Base-by-base conservation (phyloP, 2,329 filamentous ascomycete species). In the Diaporthe nobilis region DNA sequence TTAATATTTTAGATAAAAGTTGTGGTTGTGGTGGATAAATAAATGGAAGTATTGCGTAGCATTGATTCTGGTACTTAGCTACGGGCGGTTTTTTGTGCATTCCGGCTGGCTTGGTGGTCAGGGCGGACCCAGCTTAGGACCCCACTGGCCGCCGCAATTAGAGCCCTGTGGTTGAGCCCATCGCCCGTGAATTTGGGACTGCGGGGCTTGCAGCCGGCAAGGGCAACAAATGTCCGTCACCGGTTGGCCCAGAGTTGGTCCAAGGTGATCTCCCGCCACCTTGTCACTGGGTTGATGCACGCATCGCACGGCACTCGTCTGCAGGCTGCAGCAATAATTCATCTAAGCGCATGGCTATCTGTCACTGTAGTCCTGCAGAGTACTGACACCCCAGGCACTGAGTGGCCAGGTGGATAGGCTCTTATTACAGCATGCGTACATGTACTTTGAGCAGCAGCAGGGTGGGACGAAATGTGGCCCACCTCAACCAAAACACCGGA, bases 171-270 rank as follows among this genome's bases (percentile, higher is more conserved):
- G 31, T 70, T 20, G 65, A 37, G 49, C 31, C 22, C 65, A 70
- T 22, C 65, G 22, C 65, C 65, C 65, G 65, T 34, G 49, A 22
- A 55, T 22, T 55, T 70, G 65, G 65, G 49, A 68, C 51, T 72
- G 75, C 60, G 75, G 75, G 75, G 71, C 70, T 67, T 25, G 61
- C 58, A 61, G 37, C 42, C 44, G 53, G 67, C 67, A 20, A 42
- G 51, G 68, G n/a, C 55, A 57, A 60, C 55, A 57, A 51, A 65
- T 39, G 57, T 53, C 49, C 42, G 28, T 57, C 51, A 42, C 17
- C 22, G 65, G 65, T 42, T 70, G 68, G 68, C 15, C 20, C 28
- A 58, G 39, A 28, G 28, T 34, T 65, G 65, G n/a, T 22, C 49
- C 49, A 71, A 71, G 49, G 13, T 55, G 53, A 58, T 57, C 25